These are phyloP conservation scores for Boletellus ananiceps DNA, from an alignment of 768 basidiomycete genomes.

Conservation along the genomic window DNA sequence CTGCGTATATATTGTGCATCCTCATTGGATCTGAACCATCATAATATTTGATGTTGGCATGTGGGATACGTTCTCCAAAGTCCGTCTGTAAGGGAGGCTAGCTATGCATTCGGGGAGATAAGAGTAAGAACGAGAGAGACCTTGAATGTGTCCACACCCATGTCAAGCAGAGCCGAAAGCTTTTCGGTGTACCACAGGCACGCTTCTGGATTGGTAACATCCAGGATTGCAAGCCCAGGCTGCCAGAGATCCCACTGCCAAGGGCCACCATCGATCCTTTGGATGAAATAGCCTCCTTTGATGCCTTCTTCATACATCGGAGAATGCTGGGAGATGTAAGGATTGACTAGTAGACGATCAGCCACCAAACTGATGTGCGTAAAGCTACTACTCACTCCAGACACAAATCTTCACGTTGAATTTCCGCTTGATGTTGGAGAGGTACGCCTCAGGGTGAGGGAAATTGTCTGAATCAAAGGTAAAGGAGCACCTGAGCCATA, in stretches of 20 bases:
- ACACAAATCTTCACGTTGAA: conserved; percentile 69
- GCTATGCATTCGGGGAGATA: background rate
- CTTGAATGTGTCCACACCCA: conserved; percentile 51
- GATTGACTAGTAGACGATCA: conserved; percentile 48
- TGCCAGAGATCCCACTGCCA: conserved; percentile 74
- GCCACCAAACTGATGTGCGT: background rate
- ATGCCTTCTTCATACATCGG: conserved; percentile 67
- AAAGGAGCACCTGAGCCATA: conserved; percentile 57
- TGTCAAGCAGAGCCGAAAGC: conserved; percentile 39
- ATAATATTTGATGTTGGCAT: conserved; percentile 55
- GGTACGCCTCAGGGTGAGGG: conserved; percentile 64
- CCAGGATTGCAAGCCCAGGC: conserved; percentile 57
- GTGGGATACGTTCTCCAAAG: conserved; percentile 75
- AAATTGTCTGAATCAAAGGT: conserved; percentile 75
- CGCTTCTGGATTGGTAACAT: conserved; percentile 56
- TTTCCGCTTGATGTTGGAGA: conserved; percentile 53
- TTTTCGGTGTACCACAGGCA: conserved; percentile 44
- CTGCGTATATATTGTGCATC: conserved; percentile 70
- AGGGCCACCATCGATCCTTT: conserved; percentile 59
- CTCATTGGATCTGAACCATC: conserved; percentile 65
- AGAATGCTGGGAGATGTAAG: conserved; percentile 66
- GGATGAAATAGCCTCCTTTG: conserved; percentile 65
- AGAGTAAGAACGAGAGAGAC: conserved; percentile 23
- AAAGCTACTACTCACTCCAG: conserved; percentile 47
- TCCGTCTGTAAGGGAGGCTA: conserved; percentile 47